Conservation (phyloP, 208 protist genomes). For the Trypanosoma lewisi region DNA sequence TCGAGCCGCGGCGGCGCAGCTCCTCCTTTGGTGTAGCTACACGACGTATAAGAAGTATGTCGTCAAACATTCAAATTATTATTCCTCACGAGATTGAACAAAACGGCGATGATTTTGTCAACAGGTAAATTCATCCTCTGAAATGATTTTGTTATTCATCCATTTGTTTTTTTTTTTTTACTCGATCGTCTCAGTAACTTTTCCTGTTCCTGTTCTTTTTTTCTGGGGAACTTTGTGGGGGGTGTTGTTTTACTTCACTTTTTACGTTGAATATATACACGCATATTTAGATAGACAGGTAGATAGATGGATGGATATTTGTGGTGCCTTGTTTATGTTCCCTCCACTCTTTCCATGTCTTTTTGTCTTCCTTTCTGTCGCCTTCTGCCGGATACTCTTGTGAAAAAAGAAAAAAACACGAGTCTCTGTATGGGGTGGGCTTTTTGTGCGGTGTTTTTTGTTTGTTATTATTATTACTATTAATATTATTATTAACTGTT, state of each 20-base stretch:
- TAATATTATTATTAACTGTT: too few species aligned
- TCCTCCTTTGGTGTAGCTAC: neutral
- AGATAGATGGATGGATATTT: neutral
- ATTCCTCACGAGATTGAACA: neutral
- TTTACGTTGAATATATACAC: too few species aligned
- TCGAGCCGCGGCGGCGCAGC: neutral
- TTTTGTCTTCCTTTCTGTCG: neutral
- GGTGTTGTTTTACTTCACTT: too few species aligned
- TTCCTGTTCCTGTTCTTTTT: neutral
- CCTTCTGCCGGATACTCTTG: too few species aligned
- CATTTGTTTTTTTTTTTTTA: slow-evolving; percentile 1
- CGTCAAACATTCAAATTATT: neutral
- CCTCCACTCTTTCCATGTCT: neutral
- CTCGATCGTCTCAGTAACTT: neutral
- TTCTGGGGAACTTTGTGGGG: neutral
- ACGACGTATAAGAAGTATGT: neutral
- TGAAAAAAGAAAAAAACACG: too few species aligned
- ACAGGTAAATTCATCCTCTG: neutral
- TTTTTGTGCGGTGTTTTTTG: too few species aligned
- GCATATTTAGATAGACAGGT: too few species aligned
- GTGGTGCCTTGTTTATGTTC: neutral
- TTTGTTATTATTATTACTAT: too few species aligned
- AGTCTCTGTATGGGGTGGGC: too few species aligned
- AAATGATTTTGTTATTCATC: too few species aligned
- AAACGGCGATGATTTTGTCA: neutral